Percentiles rank a stretch among this genome's conserved stretches.
Conservation (phyloP, 345 rosid genomes). For the Hibiscus syriacus region DNA sequence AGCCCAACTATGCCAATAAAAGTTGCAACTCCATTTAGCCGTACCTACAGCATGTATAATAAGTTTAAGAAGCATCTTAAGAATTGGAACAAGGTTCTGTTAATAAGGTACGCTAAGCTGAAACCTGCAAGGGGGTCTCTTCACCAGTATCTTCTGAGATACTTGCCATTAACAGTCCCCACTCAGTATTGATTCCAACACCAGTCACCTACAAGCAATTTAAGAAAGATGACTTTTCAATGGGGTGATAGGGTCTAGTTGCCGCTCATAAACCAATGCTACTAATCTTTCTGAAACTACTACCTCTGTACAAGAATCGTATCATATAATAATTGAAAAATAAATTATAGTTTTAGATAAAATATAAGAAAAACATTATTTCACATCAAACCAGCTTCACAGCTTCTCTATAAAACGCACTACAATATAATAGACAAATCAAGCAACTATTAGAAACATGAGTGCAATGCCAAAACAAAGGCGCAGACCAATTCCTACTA, state of each 20-base stretch:
- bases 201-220: slow-evolving; percentile 67
- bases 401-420: background rate
- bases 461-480: background rate
- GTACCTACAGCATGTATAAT: slow-evolving; percentile 47
- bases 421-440: background rate
- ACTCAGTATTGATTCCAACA: slow-evolving; percentile 98
- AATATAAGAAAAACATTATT: too few relatives aligned
- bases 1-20: slow-evolving; percentile 94
- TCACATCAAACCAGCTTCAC: background rate
- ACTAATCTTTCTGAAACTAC: background rate
- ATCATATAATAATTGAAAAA: background rate
- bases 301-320: background rate
- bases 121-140: slow-evolving; percentile 99
- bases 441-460: background rate
- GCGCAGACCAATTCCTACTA: background rate
- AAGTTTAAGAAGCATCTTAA: slow-evolving; percentile 9
- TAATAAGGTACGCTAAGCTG: slow-evolving; percentile 6
- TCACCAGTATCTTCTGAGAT: slow-evolving; percentile 97
- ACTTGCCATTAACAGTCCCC: slow-evolving; percentile 99
- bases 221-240: slow-evolving; percentile 3
- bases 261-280: background rate
- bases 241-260: background rate
- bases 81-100: background rate
- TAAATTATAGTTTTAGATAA: background rate
- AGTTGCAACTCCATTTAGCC: slow-evolving; percentile 97